Conservation (phyloP, 495 filamentous ascomycete genomes). For the Penicillium lagena region DNA sequence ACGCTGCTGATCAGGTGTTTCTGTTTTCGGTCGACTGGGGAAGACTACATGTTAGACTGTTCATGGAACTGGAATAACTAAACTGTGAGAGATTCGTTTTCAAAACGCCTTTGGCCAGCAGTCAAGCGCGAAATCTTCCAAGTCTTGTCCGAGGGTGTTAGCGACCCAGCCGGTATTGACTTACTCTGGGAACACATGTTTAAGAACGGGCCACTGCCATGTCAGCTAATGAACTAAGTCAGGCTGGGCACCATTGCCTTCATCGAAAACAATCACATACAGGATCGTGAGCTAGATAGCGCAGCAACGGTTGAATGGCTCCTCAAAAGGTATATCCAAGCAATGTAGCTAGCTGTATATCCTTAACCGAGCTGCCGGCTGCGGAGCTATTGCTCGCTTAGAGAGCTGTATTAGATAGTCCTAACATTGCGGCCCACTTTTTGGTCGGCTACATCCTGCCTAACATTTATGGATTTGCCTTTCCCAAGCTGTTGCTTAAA, state of each 20-base stretch:
- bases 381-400: no score
- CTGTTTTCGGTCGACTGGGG: no score
- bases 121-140: slow-evolving; percentile 44
- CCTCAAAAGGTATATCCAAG: slow-evolving; percentile 30
- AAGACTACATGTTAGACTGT: no score
- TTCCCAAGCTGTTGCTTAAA: no score
- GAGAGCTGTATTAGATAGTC: no score
- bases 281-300: slow-evolving; percentile 32
- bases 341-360: not conserved
- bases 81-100: slow-evolving; percentile 49
- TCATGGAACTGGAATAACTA: no score
- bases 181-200: slow-evolving; percentile 36
- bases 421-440: no score
- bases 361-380: no score
- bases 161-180: slow-evolving; percentile 37
- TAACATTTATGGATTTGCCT: no score
- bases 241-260: slow-evolving; percentile 47
- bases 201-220: slow-evolving; percentile 15
- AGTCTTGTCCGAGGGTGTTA: slow-evolving; percentile 41
- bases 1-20: no score
- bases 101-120: slow-evolving; percentile 47
- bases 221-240: slow-evolving; percentile 30
- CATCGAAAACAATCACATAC: slow-evolving; percentile 37
- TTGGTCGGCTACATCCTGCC: no score
- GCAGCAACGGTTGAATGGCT: slow-evolving; percentile 33